Evolutionary conservation across 768 basidiomycete genomes (phyloP).

Genomic region (Cystofilobasidium bisporidii): DNA sequence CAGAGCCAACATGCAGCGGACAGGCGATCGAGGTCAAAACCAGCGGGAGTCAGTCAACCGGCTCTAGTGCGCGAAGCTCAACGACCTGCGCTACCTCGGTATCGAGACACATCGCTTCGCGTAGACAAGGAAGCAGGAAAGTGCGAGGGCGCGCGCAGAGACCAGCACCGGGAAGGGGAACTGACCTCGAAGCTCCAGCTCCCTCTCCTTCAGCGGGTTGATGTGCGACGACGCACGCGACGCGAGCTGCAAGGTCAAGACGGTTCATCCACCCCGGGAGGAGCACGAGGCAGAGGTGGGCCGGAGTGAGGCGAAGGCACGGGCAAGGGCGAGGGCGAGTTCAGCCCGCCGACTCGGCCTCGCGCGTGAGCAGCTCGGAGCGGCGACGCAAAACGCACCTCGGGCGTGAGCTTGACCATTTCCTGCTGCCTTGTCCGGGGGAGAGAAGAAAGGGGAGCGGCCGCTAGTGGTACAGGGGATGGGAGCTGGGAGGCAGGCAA

Average conservation of each 20-base stretch:
- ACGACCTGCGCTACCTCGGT: too few relatives aligned
- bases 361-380: too few relatives aligned
- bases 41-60: not conserved
- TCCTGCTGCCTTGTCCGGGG: too few relatives aligned
- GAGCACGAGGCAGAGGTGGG: not conserved
- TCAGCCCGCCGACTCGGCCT: not conserved
- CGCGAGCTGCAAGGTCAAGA: constrained; percentile 12
- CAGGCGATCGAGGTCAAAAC: not conserved
- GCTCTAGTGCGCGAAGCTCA: not conserved
- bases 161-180: not conserved
- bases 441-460: not conserved
- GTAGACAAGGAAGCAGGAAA: not conserved
- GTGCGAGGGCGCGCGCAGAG: not conserved
- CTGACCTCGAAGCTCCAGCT: constrained; percentile 27
- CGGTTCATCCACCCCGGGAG: too few relatives aligned
- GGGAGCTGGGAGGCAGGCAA: not conserved
- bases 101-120: too few relatives aligned
- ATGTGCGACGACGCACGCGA: constrained; percentile 25
- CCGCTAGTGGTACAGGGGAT: not conserved
- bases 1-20: too few relatives aligned
- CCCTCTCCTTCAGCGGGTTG: constrained; percentile 28
- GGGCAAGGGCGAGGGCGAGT: not conserved
- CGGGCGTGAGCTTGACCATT: constrained; percentile 30
- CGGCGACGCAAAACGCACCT: constrained; percentile 7
- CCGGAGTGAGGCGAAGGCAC: not conserved